These are phyloP conservation scores for Vitis riparia DNA, from an alignment of 164 flowering plant species.

Conservation along the genomic window DNA sequence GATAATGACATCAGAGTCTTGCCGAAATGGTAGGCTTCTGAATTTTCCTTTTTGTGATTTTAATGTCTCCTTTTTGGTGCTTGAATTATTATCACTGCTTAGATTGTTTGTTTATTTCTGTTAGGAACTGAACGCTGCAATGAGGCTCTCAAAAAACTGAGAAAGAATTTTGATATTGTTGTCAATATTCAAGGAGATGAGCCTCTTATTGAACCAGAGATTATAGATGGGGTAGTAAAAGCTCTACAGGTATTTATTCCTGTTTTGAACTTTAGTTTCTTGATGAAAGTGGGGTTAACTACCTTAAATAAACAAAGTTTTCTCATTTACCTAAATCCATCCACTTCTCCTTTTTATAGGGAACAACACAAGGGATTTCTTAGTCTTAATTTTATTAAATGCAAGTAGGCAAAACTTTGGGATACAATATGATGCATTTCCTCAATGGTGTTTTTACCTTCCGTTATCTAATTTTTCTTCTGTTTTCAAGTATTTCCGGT, in stretches of 20 bases:
- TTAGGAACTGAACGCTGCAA: slow-evolving; percentile 87
- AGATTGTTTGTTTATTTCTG: neutral
- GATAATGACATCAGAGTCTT: slow-evolving; percentile 92
- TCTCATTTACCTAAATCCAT: no score
- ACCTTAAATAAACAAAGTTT: no score
- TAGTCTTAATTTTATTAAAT: no score
- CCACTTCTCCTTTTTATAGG: no score
- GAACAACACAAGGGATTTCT: no score
- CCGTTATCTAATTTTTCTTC: no score
- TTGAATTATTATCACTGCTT: neutral
- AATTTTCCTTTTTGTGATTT: no score
- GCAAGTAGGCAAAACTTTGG: no score
- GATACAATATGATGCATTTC: no score
- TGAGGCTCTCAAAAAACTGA: slow-evolving; percentile 87
- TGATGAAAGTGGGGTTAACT: no score
- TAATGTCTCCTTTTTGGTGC: neutral
- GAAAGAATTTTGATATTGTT: slow-evolving; percentile 82
- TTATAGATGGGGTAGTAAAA: slow-evolving; percentile 39
- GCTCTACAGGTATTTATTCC: slow-evolving; percentile 12
- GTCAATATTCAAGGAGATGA: slow-evolving; percentile 99
- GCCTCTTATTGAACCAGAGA: slow-evolving; percentile 97
- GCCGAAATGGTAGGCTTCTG: slow-evolving; percentile 64
- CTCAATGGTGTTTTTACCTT: no score
- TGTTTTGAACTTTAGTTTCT: neutral
- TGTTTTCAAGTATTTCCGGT: no score